These are phyloP conservation scores for Xanthoconium purpureum DNA, from an alignment of 768 basidiomycete genomes.

Conservation along the genomic window DNA sequence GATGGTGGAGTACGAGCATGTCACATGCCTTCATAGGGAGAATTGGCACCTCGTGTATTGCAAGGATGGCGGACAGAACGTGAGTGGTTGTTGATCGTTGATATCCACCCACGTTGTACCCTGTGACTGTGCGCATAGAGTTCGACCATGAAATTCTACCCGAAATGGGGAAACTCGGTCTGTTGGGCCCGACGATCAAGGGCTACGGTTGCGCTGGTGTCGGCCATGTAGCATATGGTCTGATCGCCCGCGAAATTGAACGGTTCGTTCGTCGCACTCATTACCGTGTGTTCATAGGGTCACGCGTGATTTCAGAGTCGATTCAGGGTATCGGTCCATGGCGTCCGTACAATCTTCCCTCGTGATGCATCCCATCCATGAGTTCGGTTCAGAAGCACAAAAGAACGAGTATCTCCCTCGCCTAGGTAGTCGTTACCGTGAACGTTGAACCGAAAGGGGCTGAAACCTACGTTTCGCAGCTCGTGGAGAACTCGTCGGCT, in stretches of 20 bases:
- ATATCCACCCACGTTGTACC: background rate
- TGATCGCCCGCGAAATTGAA: slow-evolving; percentile 93
- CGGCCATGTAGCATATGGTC: slow-evolving; percentile 88
- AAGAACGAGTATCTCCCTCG: slow-evolving; percentile 88
- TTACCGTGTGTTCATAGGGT: background rate
- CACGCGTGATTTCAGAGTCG: slow-evolving; percentile 54
- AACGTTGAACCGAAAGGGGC: background rate
- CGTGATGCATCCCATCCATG: slow-evolving; percentile 91
- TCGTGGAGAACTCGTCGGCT: slow-evolving; percentile 83
- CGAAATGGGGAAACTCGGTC: slow-evolving; percentile 90
- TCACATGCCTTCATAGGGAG: slow-evolving; percentile 50
- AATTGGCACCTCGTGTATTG: slow-evolving; percentile 82
- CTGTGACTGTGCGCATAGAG: slow-evolving; percentile 41
- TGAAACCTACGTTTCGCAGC: slow-evolving; percentile 41
- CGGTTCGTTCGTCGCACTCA: slow-evolving; percentile 53
- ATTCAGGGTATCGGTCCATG: slow-evolving; percentile 94
- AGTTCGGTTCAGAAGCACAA: slow-evolving; percentile 86
- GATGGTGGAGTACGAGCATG: background rate
- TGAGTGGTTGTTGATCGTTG: slow-evolving; percentile 28
- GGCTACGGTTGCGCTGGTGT: slow-evolving; percentile 94
- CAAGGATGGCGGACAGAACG: slow-evolving; percentile 88
- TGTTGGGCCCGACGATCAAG: slow-evolving; percentile 88
- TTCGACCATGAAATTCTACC: slow-evolving; percentile 74
- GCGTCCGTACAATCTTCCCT: slow-evolving; percentile 95
- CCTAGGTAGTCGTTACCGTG: slow-evolving; percentile 49